Evolutionary conservation across 1,284 basidiomycete species (phyloP).

Genomic region (Salmacisia buchloeana): DNA sequence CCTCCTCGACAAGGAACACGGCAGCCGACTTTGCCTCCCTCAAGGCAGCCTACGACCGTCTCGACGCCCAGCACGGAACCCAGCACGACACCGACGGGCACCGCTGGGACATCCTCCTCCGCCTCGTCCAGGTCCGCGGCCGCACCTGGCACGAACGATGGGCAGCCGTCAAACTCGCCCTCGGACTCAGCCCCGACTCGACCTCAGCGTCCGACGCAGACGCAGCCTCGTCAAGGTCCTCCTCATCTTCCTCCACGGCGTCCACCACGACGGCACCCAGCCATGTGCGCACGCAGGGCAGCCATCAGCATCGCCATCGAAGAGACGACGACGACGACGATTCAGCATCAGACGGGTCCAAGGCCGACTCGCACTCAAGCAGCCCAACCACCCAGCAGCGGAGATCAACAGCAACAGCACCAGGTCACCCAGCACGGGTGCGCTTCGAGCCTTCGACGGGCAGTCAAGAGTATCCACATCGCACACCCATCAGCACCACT

Average conservation of each 20-base stretch:
- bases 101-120: conserved; percentile 43
- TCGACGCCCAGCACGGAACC: conserved; percentile 13
- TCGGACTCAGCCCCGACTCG: conserved; percentile 36
- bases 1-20: no score
- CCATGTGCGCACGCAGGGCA: conserved; percentile 8
- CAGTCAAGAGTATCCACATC: no score
- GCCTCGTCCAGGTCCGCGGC: conserved; percentile 42
- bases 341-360: not conserved
- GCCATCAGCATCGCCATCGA: conserved; percentile 6
- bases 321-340: not conserved
- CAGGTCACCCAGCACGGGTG: no score
- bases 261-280: not conserved
- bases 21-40: conserved; percentile 42
- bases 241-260: not conserved
- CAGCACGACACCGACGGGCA: conserved; percentile 18
- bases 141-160: conserved; percentile 41
- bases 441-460: no score
- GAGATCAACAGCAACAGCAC: not conserved
- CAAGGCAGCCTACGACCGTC: conserved; percentile 33
- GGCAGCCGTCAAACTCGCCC: conserved; percentile 39
- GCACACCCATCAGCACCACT: not conserved
- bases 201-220: conserved; percentile 21
- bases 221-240: conserved; percentile 12
- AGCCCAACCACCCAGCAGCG: not conserved
- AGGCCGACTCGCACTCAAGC: conserved; percentile 6